phyloP scores from a whole-genome alignment of 169 alveolate species.

The Plasmodium coatneyi region DNA sequence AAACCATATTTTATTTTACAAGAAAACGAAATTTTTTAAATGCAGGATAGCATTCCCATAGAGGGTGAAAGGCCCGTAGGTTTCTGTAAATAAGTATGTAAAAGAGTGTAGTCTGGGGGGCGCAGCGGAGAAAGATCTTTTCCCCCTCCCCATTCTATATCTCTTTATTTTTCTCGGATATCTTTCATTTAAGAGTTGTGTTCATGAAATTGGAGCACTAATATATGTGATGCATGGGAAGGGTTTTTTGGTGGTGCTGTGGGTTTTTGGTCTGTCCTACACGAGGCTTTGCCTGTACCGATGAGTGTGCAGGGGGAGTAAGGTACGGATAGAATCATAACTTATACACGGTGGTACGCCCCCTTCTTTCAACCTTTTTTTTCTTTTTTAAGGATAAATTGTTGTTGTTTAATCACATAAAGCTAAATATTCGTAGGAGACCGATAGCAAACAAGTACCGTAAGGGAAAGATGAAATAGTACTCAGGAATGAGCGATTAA shows the following conservation, averaged over 20 bases:
- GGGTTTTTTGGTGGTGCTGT: slow-evolving; percentile 63
- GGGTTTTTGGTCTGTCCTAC: background rate
- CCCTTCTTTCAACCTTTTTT: background rate
- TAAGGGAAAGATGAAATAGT: slow-evolving; percentile 95
- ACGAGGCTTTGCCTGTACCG: background rate
- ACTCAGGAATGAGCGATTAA: slow-evolving; percentile 92
- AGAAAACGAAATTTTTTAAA: background rate
- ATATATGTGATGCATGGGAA: slow-evolving; percentile 56
- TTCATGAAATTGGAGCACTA: slow-evolving; percentile 90
- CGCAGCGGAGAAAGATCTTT: background rate
- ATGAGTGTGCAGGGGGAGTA: background rate
- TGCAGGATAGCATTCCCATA: slow-evolving; percentile 85
- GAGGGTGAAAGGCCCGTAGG: slow-evolving; percentile 93
- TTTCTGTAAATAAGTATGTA: slow-evolving; percentile 17
- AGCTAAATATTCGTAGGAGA: slow-evolving; percentile 92
- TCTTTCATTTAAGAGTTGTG: slow-evolving; percentile 74
- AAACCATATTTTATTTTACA: background rate
- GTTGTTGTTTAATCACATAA: slow-evolving; percentile 86
- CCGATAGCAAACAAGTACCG: slow-evolving; percentile 95
- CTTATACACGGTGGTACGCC: background rate
- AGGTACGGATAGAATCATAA: background rate
- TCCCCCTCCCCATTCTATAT: slow-evolving; percentile 34
- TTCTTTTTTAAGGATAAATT: no score
- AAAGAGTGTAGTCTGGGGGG: slow-evolving; percentile 59
- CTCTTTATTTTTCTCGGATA: background rate